These are phyloP conservation scores for Alternaria longipes DNA, from an alignment of 2,329 filamentous ascomycete genomes.

Conservation along the genomic window DNA sequence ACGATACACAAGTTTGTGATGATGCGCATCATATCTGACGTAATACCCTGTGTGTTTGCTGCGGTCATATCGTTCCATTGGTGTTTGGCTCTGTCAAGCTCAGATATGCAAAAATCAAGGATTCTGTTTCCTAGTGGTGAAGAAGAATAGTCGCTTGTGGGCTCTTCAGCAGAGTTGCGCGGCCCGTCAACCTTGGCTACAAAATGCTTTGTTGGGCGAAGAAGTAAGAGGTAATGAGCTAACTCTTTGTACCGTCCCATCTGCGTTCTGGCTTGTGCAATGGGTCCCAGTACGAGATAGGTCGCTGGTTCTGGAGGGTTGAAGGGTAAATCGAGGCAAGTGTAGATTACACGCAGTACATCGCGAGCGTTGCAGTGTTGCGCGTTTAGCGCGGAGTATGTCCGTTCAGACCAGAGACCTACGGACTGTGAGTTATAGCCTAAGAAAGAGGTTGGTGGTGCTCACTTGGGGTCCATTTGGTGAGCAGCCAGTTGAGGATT, in stretches of 20 bases:
- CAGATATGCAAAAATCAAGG: slow-evolving; percentile 57
- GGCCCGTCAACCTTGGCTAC: slow-evolving; percentile 7
- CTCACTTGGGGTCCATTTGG: slow-evolving; percentile 83
- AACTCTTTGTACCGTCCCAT: slow-evolving; percentile 54
- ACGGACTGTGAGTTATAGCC: slow-evolving; percentile 22
- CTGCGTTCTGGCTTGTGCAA: slow-evolving; percentile 57
- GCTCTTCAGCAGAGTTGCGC: slow-evolving; percentile 10
- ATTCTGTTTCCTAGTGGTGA: slow-evolving; percentile 44
- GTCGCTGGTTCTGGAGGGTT: slow-evolving; percentile 29
- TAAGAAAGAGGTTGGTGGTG: neutral
- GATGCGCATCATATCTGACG: slow-evolving; percentile 60
- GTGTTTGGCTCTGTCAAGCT: slow-evolving; percentile 57
- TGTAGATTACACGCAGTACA: slow-evolving; percentile 73
- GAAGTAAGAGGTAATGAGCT: slow-evolving; percentile 61
- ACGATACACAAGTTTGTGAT: slow-evolving; percentile 60
- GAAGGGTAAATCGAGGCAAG: slow-evolving; percentile 68
- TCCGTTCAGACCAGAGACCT: slow-evolving; percentile 65
- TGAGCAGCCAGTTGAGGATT: slow-evolving; percentile 82
- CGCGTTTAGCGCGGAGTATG: slow-evolving; percentile 72
- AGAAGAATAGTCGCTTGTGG: slow-evolving; percentile 27
- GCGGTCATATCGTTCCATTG: slow-evolving; percentile 55
- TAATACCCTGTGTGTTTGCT: slow-evolving; percentile 58
- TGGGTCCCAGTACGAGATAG: slow-evolving; percentile 51
- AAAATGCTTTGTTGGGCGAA: slow-evolving; percentile 24
- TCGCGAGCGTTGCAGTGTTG: slow-evolving; percentile 71